Base-by-base conservation (phyloP, 805 yeast genomes). In the Hermanozyma aechmeae region DNA sequence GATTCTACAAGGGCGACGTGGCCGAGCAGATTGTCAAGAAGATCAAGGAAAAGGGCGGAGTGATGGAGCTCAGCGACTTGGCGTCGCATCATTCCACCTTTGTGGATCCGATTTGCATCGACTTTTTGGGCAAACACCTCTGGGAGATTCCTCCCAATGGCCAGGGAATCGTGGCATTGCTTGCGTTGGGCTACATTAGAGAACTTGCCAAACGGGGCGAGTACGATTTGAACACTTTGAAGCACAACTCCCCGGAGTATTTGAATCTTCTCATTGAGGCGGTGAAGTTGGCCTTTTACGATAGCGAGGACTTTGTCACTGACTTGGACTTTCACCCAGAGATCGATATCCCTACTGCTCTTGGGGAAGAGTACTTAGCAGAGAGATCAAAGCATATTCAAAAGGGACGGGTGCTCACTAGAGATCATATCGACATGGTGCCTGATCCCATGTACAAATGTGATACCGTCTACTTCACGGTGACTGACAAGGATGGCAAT, bases 111-210 rank as follows among this genome's bases (percentile, higher is more conserved):
- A 71, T 81, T 13, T 53, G 56, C 12, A 50, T 70, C 30, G 65
- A 68, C 19, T 63, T 74, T 31, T 56, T 68, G 26, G 80, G 71
- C 8, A 45, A 53, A 27, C 65, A 61, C 16, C 58, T 82, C 15
- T 78, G 87, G 83, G 92, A 82, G 49, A 75, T 81, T 37, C 92
- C 94, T 8, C 94, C 94, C 10, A 81, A 76, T 50, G 84, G 89
- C 4, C 84, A 82, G 30, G 93, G 93, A 6, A 52, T 82, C 10
- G 81, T 82, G 25, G 92, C 87, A 0, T 56, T 82, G 28, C 55
- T 79, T 12, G 76, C 89, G 0, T 51, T 80, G 28, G 92, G 89
- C 0, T 60, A 78, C 25, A 66, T 82, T 37, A 66, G 65, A 39
- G 69, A 71, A 21, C 58, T 82, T 34, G 72, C 71, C 18, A 56